A percentile compares a stretch with the other conserved stretches of the same genome.
Conservation (phyloP, 2,329 filamentous ascomycete genomes). For the Fonsecaea pugnacius region DNA sequence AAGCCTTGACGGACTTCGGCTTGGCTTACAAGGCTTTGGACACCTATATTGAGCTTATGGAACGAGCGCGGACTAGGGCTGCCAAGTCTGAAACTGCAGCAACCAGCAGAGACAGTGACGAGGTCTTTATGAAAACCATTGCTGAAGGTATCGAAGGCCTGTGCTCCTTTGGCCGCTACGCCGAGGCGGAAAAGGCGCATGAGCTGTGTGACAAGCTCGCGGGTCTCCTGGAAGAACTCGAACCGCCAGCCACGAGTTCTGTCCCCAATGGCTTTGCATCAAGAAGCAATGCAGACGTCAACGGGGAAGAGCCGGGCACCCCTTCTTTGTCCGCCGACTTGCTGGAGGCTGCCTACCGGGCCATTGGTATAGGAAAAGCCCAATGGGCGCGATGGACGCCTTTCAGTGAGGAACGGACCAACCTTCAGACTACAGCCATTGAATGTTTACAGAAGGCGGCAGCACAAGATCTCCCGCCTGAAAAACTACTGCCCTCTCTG, state of each 20-base stretch:
- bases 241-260: slow-evolving; percentile 39
- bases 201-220: slow-evolving; percentile 73
- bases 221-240: slow-evolving; percentile 70
- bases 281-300: slow-evolving; percentile 21
- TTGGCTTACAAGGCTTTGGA: slow-evolving; percentile 88
- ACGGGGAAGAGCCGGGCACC: background rate
- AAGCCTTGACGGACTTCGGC: slow-evolving; percentile 87
- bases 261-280: slow-evolving; percentile 27
- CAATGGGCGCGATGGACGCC: slow-evolving; percentile 85
- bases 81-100: slow-evolving; percentile 62
- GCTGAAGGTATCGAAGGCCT: slow-evolving; percentile 79
- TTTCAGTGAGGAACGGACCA: slow-evolving; percentile 70
- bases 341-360: slow-evolving; percentile 54
- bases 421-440: slow-evolving; percentile 78
- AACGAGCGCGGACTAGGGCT: slow-evolving; percentile 79
- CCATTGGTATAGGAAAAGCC: slow-evolving; percentile 82
- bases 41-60: slow-evolving; percentile 87
- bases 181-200: slow-evolving; percentile 78
- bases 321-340: slow-evolving; percentile 18
- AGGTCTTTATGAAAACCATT: slow-evolving; percentile 74
- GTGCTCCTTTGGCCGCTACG: slow-evolving; percentile 76
- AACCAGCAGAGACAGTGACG: slow-evolving; percentile 78
- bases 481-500: slow-evolving; percentile 73
- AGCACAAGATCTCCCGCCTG: slow-evolving; percentile 66
- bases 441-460: slow-evolving; percentile 74